Percentiles rank a stretch among this genome's conserved stretches.
These are phyloP conservation scores for Acacia acuminata DNA, from an alignment of 306 rosid genomes.

Conservation along the genomic window DNA sequence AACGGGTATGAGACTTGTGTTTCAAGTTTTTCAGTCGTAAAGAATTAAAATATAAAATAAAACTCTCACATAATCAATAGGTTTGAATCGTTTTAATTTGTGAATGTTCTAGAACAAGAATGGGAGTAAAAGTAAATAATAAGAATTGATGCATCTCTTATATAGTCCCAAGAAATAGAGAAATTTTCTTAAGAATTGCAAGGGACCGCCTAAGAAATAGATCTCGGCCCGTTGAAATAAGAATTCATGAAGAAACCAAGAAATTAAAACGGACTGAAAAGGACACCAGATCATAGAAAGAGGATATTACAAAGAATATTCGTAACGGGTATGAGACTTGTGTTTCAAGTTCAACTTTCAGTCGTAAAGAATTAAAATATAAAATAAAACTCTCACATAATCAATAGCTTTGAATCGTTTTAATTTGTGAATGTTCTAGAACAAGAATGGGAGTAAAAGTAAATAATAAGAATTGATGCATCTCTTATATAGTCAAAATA, in stretches of 20 bases:
- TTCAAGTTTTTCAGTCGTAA: background rate
- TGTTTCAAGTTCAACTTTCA: too few species aligned
- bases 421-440: background rate
- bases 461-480: too few species aligned
- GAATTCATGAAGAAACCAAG: background rate
- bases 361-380: background rate
- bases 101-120: background rate
- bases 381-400: background rate
- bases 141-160: too few species aligned
- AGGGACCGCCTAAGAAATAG: background rate
- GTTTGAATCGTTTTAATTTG: too few species aligned
- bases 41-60: background rate
- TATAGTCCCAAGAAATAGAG: too few species aligned
- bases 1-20: background rate
- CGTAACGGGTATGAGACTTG: background rate
- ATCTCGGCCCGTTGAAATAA: too few species aligned
- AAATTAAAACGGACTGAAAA: background rate
- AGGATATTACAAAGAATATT: background rate
- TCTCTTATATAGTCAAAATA: background rate
- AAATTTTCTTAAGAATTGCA: too few species aligned
- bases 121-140: background rate
- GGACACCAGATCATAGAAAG: background rate
- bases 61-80: background rate
- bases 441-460: background rate
- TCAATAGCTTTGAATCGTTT: background rate